Percentiles rank a stretch among this genome's conserved stretches.
Conservation (phyloP, 2,329 filamentous ascomycete genomes). For the Trichoderma arundinaceum region DNA sequence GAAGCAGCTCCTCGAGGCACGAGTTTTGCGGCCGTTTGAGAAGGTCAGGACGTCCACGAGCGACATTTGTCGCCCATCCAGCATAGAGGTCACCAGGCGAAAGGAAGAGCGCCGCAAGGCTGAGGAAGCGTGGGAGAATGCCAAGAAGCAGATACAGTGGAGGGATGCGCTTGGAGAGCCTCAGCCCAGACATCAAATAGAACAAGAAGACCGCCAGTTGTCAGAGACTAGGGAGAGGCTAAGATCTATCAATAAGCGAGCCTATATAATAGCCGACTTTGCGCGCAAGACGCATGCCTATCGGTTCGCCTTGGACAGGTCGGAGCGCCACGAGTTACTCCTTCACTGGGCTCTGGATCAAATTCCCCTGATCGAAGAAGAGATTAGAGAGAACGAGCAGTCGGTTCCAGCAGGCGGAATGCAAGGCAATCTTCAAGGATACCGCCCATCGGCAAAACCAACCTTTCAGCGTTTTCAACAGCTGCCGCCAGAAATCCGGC, state of each 20-base stretch:
- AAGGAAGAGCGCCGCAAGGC: slow-evolving; percentile 21
- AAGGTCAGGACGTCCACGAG: slow-evolving; percentile 4
- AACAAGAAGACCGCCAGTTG: slow-evolving; percentile 7
- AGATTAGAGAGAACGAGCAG: slow-evolving; percentile 26
- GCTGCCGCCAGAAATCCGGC: slow-evolving; percentile 26
- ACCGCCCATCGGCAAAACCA: background rate
- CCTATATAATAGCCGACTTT: slow-evolving; percentile 7
- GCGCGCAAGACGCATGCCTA: slow-evolving; percentile 27
- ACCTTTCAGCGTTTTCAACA: slow-evolving; percentile 17
- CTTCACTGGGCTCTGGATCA: slow-evolving; percentile 36
- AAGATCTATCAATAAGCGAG: slow-evolving; percentile 6
- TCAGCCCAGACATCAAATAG: background rate
- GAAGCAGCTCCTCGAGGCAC: slow-evolving; percentile 4
- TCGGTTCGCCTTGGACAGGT: slow-evolving; percentile 30
- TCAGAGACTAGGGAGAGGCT: background rate
- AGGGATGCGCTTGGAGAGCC: background rate
- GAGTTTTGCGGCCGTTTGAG: slow-evolving; percentile 18
- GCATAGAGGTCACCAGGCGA: slow-evolving; percentile 15
- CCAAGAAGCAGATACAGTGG: background rate
- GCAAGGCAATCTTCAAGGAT: background rate
- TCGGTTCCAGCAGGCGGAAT: background rate
- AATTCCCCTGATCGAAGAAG: slow-evolving; percentile 33
- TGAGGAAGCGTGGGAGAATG: slow-evolving; percentile 9
- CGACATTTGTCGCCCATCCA: slow-evolving; percentile 28
- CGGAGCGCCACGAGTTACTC: slow-evolving; percentile 35